Percentiles rank a stretch among this genome's conserved stretches.
These are phyloP conservation scores for Microcera coccophila DNA, from an alignment of 2,329 filamentous ascomycete species.

Conservation along the genomic window DNA sequence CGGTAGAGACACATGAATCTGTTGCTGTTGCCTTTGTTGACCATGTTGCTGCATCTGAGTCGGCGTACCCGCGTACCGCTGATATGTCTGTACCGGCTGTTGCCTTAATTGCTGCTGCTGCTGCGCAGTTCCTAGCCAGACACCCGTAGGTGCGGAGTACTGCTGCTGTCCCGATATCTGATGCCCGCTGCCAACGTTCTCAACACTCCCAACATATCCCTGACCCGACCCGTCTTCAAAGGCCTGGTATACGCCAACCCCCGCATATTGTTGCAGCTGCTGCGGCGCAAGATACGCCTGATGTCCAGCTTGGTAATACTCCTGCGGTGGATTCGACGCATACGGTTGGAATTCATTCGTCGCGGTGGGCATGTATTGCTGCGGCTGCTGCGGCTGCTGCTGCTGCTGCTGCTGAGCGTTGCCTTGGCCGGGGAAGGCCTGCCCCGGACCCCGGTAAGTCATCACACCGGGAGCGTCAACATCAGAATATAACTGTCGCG, in stretches of 20 bases:
- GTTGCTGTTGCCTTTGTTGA: slow-evolving; percentile 15
- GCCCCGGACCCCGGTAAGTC: slow-evolving; percentile 34
- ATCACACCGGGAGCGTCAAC: slow-evolving; percentile 30
- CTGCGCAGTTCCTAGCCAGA: too few species aligned
- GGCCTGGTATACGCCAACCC: too few species aligned
- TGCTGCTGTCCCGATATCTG: slow-evolving; percentile 21
- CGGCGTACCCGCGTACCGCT: slow-evolving; percentile 27
- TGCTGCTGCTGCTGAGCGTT: slow-evolving; percentile 13
- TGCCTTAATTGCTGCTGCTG: slow-evolving; percentile 36
- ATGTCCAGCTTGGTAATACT: slow-evolving; percentile 27
- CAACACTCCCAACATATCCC: slow-evolving; percentile 8
- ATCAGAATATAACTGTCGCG: slow-evolving; percentile 21
- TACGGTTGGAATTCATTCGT: slow-evolving; percentile 24
- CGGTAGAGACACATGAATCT: slow-evolving; percentile 13
- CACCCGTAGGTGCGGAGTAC: slow-evolving; percentile 26
- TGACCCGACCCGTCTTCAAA: slow-evolving; percentile 14
- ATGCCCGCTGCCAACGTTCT: slow-evolving; percentile 12
- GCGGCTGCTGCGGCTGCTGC: too few species aligned
- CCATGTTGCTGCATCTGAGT: slow-evolving; percentile 13
- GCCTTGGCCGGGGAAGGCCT: slow-evolving; percentile 28
- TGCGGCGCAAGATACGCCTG: slow-evolving; percentile 23
- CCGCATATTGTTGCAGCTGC: slow-evolving; percentile 24
- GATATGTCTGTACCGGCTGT: slow-evolving; percentile 33
- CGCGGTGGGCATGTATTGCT: slow-evolving; percentile 12
- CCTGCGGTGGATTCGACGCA: slow-evolving; percentile 24